phyloP scores from a whole-genome alignment of 2,329 filamentous ascomycete species.

The Basipetospora chlamydospora region DNA sequence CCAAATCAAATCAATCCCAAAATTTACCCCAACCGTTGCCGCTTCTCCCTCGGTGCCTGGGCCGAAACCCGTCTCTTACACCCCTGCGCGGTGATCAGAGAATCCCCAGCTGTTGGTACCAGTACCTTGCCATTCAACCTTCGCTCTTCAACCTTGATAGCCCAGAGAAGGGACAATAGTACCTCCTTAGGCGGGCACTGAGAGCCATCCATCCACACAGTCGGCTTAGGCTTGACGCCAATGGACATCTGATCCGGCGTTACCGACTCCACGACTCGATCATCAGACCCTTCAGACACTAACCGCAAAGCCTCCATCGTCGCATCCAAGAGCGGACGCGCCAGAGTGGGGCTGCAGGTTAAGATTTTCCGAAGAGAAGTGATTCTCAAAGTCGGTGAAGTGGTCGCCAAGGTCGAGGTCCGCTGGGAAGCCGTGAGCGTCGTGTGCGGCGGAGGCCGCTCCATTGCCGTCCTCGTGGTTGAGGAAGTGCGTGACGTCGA shows the following conservation, averaged over 20 bases:
- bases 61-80: too few species aligned
- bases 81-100: too few species aligned
- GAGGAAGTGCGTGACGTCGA: constrained; percentile 42
- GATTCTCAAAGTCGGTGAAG: constrained; percentile 44
- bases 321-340: constrained; percentile 61
- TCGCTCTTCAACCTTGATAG: constrained; percentile 25
- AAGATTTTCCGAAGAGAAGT: constrained; percentile 49
- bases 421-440: constrained; percentile 33
- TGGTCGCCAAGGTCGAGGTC: constrained; percentile 36
- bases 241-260: constrained; percentile 21
- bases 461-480: constrained; percentile 33
- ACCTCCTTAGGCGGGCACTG: constrained; percentile 28
- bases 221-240: constrained; percentile 20
- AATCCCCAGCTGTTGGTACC: too few species aligned
- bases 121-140: too few species aligned
- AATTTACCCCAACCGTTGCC: too few species aligned
- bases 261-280: constrained; percentile 25
- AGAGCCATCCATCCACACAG: constrained; percentile 21
- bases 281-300: constrained; percentile 43
- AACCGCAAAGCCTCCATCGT: constrained; percentile 61
- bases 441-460: constrained; percentile 30
- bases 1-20: too few species aligned
- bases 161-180: constrained; percentile 33
- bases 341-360: constrained; percentile 60
- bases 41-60: too few species aligned